Evolutionary conservation across 371 early-diverging fungal genomes (phyloP), one percentile per base, ranked within the genome.

Genomic region (Amoeboaphelidium occidentale): DNA sequence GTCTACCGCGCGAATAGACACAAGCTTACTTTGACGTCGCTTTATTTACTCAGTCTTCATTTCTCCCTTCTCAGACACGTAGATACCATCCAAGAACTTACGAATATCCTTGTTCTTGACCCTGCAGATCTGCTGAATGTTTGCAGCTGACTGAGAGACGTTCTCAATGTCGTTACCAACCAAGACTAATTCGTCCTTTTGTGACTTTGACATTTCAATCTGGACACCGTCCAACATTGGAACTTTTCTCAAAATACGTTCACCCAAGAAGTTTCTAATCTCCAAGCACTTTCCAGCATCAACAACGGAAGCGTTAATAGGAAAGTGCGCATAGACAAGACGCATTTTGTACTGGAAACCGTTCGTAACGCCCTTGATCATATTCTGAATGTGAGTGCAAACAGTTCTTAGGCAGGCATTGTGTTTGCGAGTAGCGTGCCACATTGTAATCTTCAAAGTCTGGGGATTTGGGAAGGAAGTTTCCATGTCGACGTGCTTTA

Each of bases 291-390:
- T 76, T 48, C 77, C 80, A 56, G 70, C 72, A 56, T 87, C 79
- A 55, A 72, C 66, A 54, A 98, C 79, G 65, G 81, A 84, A 56
- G 86, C 84, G 73, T 88, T 91, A 78, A 99, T 99, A 68, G 99
- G 97, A 73, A 99, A 99, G 74, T 99, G 99, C 55, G 97, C 96
- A 62, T 96, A 96, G 49, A 93, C 98, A 61, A 86, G 92, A 61
- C 97, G 94, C 86, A 98, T 80, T 78, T 89, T 92, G 84, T 98
- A 99, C 69, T 83, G 75, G 82, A 81, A 98, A 51, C 98, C 99
- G 72, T 86, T 86, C 66, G 94, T 96, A 58, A 94, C 97, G 70
- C 98, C 99, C 54, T 69, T 79, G 68, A 97, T 88, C 81, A 93
- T 77, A 81, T 98, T 99, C 69, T 78, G 74, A 63, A 98, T 83